Evolutionary conservation across 148 eudicot genomes (phyloP), one percentile per base, ranked within the genome.

Genomic region (Linanthus parryae): DNA sequence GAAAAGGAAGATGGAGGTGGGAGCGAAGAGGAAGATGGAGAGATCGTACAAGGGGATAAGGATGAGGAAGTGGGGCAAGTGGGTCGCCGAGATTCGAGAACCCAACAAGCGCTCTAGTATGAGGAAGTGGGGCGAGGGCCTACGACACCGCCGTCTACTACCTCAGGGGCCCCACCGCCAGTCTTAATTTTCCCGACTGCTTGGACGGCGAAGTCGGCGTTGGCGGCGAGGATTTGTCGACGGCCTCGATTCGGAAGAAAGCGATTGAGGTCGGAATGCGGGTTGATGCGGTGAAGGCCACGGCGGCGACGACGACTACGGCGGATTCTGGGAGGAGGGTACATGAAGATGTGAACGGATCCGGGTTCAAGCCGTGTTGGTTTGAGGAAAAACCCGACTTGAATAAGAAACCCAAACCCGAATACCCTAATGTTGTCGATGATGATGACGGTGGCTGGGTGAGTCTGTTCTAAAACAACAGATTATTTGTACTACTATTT

Each of bases 51-150:
- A 79, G 44, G 98, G 95, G 9, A 91, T 91, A 49, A 57, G 98
- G 68, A 86, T 91, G 95, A 63, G 98, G 37, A 91, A 86, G 79
- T 90, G 97, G 97, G 97, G 97, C 0, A 90, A 90, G 45, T 90
- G 97, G 97, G 97, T 90, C 0, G 97, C 98, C 0, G 98, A 91
- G 68, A 91, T 91, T 23, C 24, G 98, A 23, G 95, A 91, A 33
- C 98, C 98, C 0, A 91, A 91, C 67, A 91, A 91, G 46, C 71
- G 98, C 5, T 74, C 98, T 0, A 52, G 98, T n/a, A 86, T 91
- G 2, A 86, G 98, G 98, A 3, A 95, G 94, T 11, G 98, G 95
- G 1, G 98, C 98, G 5, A 43, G 94, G 1, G 98, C 98, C 2
- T 91, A 91, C 39, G 98, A 91, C 61, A 87, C 88, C 4, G 98